Evolutionary conservation across 2,329 filamentous ascomycete species (phyloP).

Genomic region (Colletotrichum neosansevieriae): DNA sequence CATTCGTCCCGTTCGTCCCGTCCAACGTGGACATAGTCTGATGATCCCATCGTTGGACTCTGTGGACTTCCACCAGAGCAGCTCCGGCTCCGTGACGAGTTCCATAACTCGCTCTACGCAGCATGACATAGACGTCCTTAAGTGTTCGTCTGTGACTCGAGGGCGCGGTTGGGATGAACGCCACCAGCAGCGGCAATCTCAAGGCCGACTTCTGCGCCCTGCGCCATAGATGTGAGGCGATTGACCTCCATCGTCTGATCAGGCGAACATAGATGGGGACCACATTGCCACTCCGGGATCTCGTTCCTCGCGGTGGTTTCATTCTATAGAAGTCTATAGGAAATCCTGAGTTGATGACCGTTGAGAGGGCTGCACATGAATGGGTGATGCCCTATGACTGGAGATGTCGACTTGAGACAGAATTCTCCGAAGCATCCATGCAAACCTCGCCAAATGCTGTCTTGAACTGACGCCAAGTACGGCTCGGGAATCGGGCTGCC

Average conservation of each 20-base stretch:
- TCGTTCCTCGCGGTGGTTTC: too few relatives aligned
- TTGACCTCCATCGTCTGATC: neutral
- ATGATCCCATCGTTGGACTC: neutral
- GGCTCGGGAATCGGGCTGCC: conserved; percentile 5
- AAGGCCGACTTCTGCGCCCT: neutral
- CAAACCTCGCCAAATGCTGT: conserved; percentile 1
- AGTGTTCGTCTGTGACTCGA: neutral
- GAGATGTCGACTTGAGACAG: conserved; percentile 2
- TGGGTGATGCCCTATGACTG: neutral
- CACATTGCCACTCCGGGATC: too few relatives aligned
- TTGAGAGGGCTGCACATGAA: too few relatives aligned
- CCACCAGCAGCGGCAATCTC: neutral
- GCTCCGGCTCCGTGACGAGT: neutral
- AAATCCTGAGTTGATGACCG: too few relatives aligned
- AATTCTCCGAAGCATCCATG: conserved; percentile 1
- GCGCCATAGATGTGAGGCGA: neutral
- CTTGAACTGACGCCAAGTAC: conserved; percentile 9
- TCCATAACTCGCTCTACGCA: neutral
- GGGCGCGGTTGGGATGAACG: neutral
- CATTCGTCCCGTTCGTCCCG: neutral
- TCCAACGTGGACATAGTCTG: neutral
- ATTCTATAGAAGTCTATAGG: too few relatives aligned
- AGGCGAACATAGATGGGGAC: neutral
- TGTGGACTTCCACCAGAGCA: neutral
- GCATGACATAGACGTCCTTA: neutral